Evolutionary conservation across 2,329 filamentous ascomycete species (phyloP).

Genomic region (Hymenoscyphus linearis): DNA sequence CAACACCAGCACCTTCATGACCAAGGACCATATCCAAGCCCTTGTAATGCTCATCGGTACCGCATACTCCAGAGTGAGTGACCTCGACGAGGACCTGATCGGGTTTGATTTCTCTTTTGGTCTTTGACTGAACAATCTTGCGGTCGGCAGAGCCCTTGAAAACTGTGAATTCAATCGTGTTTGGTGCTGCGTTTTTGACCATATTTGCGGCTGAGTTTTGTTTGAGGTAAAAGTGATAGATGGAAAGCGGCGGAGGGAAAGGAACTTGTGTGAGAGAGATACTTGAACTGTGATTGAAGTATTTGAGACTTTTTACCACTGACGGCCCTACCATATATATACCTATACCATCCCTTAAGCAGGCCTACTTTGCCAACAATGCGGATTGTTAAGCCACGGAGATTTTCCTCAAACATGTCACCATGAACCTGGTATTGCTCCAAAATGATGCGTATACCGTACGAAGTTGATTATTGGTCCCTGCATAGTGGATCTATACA

Average conservation of each 20-base stretch:
- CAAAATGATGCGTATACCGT: constrained; percentile 1
- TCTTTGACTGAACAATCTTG: constrained; percentile 45
- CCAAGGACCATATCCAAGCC: constrained; percentile 39
- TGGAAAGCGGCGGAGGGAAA: too few species aligned
- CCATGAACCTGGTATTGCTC: not conserved
- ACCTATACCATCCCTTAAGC: not conserved
- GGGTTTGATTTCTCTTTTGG: constrained; percentile 39
- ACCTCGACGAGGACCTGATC: constrained; percentile 58
- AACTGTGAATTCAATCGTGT: constrained; percentile 47
- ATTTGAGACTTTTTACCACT: not conserved
- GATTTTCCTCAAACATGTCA: not conserved
- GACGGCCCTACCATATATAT: not conserved
- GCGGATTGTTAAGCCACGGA: constrained; percentile 1
- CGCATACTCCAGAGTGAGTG: constrained; percentile 63
- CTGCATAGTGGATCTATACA: not conserved
- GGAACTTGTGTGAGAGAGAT: not conserved
- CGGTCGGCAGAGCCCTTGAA: constrained; percentile 58
- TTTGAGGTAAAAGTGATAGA: not conserved
- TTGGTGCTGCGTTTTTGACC: too few species aligned
- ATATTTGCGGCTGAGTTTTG: too few species aligned
- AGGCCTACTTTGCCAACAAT: not conserved
- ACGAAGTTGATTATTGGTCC: not conserved
- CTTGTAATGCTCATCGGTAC: constrained; percentile 46
- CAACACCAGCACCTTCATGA: constrained; percentile 45
- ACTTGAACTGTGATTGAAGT: not conserved